Evolutionary conservation across 352 stramenopile genomes (phyloP), one percentile per base, ranked within the genome.

Genomic region (Pseudoperonospora humuli): DNA sequence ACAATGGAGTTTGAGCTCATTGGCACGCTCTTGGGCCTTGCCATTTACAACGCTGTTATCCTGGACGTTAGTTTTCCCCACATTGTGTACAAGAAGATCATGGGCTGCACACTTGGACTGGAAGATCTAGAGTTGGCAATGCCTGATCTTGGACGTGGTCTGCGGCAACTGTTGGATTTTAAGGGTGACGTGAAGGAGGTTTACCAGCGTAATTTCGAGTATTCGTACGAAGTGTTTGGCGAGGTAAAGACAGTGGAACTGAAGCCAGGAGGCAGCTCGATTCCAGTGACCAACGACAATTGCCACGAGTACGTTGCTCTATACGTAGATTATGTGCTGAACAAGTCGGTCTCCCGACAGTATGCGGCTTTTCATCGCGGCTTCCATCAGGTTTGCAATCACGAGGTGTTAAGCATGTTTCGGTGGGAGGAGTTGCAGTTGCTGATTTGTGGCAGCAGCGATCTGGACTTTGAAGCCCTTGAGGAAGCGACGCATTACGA

Each of bases 1-100:
- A 83, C 70, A 3, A 89, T 88, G 69, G 76, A 91, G 65, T 93
- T 83, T 46, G 76, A 93, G 54, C 60, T 93, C 9, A 87, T 93
- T 57, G 81, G 81, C 19, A 87, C 84, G 26, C 42, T 93, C 8
- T 53, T 91, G 3, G 81, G 72, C 17, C 46, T 93, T 6, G 81
- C 81, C 9, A 88, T 93, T 31, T 93, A 93, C 54, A 93, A 93
- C 18, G 65, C 68, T 7, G 78, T 93, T 17, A 90, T 93, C 27
- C 44, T 93, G 17, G 80, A 93, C 21, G 54, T 93, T 6, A 75
- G 77, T 23, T 91, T 93, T 39, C 81, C 81, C 0, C 73, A 82
- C 23, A 67, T 77, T 17, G 72, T 92, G 32, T 92, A 90, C 64
- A 92, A 92, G 48, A 88, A 87, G 37, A 59, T 92, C 1, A 82